phyloP scores from a whole-genome alignment of 2,329 filamentous ascomycete genomes.

The Fusarium chlamydosporum region DNA sequence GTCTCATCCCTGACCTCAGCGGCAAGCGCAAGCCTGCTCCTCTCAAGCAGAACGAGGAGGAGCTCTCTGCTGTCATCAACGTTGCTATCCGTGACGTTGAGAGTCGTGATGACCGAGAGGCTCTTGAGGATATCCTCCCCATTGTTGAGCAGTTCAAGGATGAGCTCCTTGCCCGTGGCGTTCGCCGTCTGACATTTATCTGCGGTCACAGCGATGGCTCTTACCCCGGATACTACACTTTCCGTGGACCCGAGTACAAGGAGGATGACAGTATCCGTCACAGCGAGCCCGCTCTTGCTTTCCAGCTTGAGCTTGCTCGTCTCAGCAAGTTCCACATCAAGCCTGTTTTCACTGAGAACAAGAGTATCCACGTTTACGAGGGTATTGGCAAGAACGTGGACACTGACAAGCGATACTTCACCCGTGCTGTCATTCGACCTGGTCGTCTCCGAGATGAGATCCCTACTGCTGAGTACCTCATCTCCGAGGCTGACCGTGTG shows the following conservation, averaged over 20 bases:
- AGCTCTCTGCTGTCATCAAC: conserved; percentile 92
- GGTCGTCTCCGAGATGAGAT: conserved; percentile 97
- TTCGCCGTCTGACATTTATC: conserved; percentile 95
- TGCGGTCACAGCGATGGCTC: conserved; percentile 94
- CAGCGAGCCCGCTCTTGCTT: conserved; percentile 94
- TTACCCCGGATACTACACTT: conserved; percentile 98
- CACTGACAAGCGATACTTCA: conserved; percentile 98
- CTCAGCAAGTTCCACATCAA: conserved; percentile 98
- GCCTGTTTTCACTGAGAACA: conserved; percentile 98
- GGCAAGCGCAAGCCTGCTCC: conserved; percentile 74
- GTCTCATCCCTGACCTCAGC: conserved; percentile 79
- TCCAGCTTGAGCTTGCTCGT: conserved; percentile 96
- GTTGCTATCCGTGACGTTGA: conserved; percentile 92
- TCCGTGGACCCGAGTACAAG: conserved; percentile 89
- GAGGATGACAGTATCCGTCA: conserved; percentile 98
- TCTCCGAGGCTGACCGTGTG: conserved; percentile 94
- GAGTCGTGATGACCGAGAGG: conserved; percentile 83
- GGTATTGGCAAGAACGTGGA: conserved; percentile 94
- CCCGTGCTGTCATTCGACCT: conserved; percentile 92
- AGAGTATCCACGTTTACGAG: conserved; percentile 99
- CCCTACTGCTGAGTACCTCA: conserved; percentile 97
- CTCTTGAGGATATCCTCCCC: conserved; percentile 79
- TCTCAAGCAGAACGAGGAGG: conserved; percentile 64
- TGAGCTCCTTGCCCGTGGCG: conserved; percentile 83
- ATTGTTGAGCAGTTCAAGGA: conserved; percentile 86